These are phyloP conservation scores for Canavalia gladiata DNA, from an alignment of 306 rosid genomes.

Conservation along the genomic window DNA sequence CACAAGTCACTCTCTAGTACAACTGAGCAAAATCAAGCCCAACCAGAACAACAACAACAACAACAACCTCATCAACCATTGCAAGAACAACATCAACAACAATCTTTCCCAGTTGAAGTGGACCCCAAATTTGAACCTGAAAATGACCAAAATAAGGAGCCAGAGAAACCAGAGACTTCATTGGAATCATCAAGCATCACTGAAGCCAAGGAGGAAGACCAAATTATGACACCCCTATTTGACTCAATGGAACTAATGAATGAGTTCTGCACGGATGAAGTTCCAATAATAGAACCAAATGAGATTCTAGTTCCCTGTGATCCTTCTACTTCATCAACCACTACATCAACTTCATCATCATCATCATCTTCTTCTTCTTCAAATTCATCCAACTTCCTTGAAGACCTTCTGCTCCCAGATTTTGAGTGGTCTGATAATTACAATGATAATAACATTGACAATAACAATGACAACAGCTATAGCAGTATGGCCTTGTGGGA, in stretches of 20 bases:
- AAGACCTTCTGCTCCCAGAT: conserved; percentile 67
- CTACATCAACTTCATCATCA: conserved; percentile 43
- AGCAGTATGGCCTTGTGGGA: conserved; percentile 59
- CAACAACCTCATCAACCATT: conserved; percentile 6
- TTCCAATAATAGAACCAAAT: conserved; percentile 62
- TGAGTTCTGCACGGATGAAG: conserved; percentile 73
- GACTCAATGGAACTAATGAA: conserved; percentile 58
- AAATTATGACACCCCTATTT: conserved; percentile 46
- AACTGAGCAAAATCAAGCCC: conserved; percentile 53
- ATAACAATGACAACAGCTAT: conserved; percentile 2
- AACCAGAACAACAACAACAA: background rate
- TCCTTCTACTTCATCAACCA: conserved; percentile 56
- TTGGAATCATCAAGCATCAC: conserved; percentile 50
- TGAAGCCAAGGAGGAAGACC: conserved; percentile 55
- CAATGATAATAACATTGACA: conserved; percentile 33
- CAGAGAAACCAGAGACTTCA: conserved; percentile 53
- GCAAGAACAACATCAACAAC: conserved; percentile 33
- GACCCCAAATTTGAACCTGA: conserved; percentile 36
- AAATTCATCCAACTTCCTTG: conserved; percentile 57
- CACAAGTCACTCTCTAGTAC: conserved; percentile 61
- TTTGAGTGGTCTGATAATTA: conserved; percentile 62
- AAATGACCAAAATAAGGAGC: conserved; percentile 50
- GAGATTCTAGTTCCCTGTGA: conserved; percentile 53
- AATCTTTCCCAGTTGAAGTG: conserved; percentile 2
- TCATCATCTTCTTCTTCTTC: conserved; percentile 54